Percentiles rank a stretch among this genome's conserved stretches.
phyloP scores from a whole-genome alignment of 1,284 basidiomycete species.

The Veloboletus limbatus region DNA sequence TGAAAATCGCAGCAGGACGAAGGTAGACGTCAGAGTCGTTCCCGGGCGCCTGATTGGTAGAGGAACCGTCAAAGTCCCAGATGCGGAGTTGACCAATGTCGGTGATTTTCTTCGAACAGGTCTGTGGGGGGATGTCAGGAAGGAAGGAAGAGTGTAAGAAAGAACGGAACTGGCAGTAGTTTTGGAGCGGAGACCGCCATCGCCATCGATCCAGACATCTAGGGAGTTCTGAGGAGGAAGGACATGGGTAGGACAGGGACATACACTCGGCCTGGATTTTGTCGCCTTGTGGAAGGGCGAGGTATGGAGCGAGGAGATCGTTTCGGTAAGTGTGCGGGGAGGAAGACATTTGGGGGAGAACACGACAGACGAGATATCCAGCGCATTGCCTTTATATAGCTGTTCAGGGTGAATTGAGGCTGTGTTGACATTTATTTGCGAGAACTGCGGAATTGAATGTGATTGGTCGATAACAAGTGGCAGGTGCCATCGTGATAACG shows the following conservation, averaged over 20 bases:
- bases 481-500: no score
- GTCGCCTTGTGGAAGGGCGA: slow-evolving; percentile 81
- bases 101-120: slow-evolving; percentile 79
- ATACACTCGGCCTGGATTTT: slow-evolving; percentile 92
- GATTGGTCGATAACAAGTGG: slow-evolving; percentile 17
- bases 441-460: neutral
- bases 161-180: slow-evolving; percentile 63
- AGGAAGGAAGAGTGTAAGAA: slow-evolving; percentile 3
- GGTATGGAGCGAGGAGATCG: slow-evolving; percentile 85
- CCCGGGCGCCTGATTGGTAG: slow-evolving; percentile 94
- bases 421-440: slow-evolving; percentile 29
- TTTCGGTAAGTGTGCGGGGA: slow-evolving; percentile 53
- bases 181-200: slow-evolving; percentile 90
- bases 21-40: slow-evolving; percentile 97
- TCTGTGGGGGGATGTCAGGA: slow-evolving; percentile 43
- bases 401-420: no score
- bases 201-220: slow-evolving; percentile 97
- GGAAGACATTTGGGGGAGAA: slow-evolving; percentile 23
- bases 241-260: slow-evolving; percentile 26
- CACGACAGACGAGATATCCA: neutral
- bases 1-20: slow-evolving; percentile 96
- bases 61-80: slow-evolving; percentile 99
- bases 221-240: slow-evolving; percentile 18
- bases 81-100: slow-evolving; percentile 85
- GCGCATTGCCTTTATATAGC: no score